These are phyloP conservation scores for Apiospora malaysiana DNA, from an alignment of 2,329 filamentous ascomycete species.

Conservation along the genomic window DNA sequence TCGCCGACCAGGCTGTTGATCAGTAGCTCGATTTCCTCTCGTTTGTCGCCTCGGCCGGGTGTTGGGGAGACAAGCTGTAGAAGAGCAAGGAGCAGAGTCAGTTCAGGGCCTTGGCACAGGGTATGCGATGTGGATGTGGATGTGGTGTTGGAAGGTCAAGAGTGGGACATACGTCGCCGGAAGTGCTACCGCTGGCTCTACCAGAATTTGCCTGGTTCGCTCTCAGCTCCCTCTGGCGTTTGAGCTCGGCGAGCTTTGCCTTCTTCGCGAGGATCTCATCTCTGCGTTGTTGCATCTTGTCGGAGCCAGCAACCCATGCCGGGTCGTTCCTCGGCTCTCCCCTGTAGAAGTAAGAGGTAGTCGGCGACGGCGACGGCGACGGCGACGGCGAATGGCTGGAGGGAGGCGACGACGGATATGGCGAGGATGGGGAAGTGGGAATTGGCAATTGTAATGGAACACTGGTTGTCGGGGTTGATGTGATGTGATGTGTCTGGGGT, in stretches of 20 bases:
- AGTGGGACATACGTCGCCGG: constrained; percentile 69
- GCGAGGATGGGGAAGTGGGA: not conserved
- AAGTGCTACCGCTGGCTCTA: constrained; percentile 71
- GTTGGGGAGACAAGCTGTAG: constrained; percentile 70
- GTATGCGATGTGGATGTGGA: not conserved
- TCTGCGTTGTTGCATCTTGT: constrained; percentile 77
- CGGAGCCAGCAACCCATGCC: constrained; percentile 54
- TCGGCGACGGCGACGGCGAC: not conserved
- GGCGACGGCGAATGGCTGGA: not conserved
- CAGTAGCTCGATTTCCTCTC: constrained; percentile 81
- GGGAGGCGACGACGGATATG: not conserved
- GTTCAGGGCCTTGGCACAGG: not conserved
- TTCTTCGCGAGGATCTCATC: constrained; percentile 97
- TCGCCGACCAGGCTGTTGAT: constrained; percentile 85
- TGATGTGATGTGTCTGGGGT: not conserved
- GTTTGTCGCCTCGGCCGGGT: constrained; percentile 70
- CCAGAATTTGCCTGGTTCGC: constrained; percentile 75
- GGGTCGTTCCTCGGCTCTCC: constrained; percentile 34
- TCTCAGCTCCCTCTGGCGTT: constrained; percentile 85
- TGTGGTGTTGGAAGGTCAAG: not conserved
- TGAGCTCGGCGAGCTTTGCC: constrained; percentile 95
- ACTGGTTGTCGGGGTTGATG: not conserved
- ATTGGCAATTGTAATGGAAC: not conserved
- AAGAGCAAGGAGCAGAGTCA: constrained; percentile 20
- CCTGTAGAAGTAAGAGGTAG: not conserved